Percentiles rank a stretch among this genome's conserved stretches.
These are phyloP conservation scores for Punica granatum DNA, from an alignment of 345 rosid species.

Conservation along the genomic window DNA sequence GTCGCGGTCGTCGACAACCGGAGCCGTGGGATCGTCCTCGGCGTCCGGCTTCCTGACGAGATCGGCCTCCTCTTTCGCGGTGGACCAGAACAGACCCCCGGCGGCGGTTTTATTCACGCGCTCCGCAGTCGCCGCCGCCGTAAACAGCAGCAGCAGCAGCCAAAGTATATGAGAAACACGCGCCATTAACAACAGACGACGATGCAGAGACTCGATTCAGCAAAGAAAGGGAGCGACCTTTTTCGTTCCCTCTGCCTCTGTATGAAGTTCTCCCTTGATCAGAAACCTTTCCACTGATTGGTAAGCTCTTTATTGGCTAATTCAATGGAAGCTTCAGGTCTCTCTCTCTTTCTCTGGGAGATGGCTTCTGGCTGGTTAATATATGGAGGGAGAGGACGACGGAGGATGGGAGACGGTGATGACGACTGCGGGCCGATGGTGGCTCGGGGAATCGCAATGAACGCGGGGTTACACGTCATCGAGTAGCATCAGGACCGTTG, in stretches of 20 bases:
- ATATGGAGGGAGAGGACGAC: neutral
- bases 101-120: conserved; percentile 33
- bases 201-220: neutral
- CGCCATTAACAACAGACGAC: conserved; percentile 4
- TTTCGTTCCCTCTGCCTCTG: neutral
- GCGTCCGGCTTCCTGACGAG: conserved; percentile 35
- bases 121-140: conserved; percentile 24
- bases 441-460: neutral
- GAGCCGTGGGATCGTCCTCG: conserved; percentile 28
- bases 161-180: conserved; percentile 8
- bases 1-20: conserved; percentile 34
- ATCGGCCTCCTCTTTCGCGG: conserved; percentile 56
- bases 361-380: neutral
- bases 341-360: too few relatives aligned
- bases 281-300: too few relatives aligned
- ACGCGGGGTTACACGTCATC: conserved; percentile 18
- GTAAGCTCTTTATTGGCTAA: too few relatives aligned
- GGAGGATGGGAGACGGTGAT: neutral
- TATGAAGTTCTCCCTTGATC: neutral
- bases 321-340: too few relatives aligned
- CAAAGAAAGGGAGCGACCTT: neutral
- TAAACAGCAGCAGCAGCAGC: conserved; percentile 4
- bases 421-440: neutral
- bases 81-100: conserved; percentile 51
- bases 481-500: conserved; percentile 16